Evolutionary conservation across 2,329 filamentous ascomycete genomes (phyloP), one percentile per base, ranked within the genome.

Genomic region (Colletotrichum sp.): DNA sequence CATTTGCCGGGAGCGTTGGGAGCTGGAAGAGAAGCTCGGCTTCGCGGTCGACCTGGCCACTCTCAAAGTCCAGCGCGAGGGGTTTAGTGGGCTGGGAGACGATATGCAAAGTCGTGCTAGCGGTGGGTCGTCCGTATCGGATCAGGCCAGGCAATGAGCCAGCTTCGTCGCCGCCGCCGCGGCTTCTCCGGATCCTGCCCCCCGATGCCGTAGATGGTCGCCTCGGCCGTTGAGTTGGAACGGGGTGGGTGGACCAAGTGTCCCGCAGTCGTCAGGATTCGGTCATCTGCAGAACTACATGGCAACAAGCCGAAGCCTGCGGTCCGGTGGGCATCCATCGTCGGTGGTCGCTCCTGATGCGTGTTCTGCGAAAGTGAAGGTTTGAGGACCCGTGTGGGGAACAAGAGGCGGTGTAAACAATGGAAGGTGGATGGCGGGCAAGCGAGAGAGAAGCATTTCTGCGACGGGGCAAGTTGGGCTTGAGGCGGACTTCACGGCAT

Each of bases 41-140:
- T 93, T 94, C 83, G 92, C 93, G 62, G 93, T 93, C 78, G 87
- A 89, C 73, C 82, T 95, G 81, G 93, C 93, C 68, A 93, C 93
- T 55, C 85, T 88, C 76, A 95, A 95, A 83, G 91, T 95, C 58
- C 86, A 90, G 77, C 90, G 89, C 77, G 91, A 94, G 78, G 93
- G 93, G 7, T 95, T 95, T 81, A 83, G 83, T 71, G 87, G 88
- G 34, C 84, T 94, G 78, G 87, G 80, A 66, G 76, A 76, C 78
- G 80, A 82, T 76, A 80, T 81, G 56, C 64, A 69, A 56, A 68
- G 73, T 76, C 64, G 73, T 58, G 65, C 36, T 69, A 78, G 61
- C 61, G 66, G 75, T 77, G 78, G 78, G 78, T 77, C 77, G 34
- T 66, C 68, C 71, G 77, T 70, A 69, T 68, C 71, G 52, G 73